These are phyloP conservation scores for Neocatenulostroma microsporum DNA, from an alignment of 2,329 filamentous ascomycete species.

Conservation along the genomic window DNA sequence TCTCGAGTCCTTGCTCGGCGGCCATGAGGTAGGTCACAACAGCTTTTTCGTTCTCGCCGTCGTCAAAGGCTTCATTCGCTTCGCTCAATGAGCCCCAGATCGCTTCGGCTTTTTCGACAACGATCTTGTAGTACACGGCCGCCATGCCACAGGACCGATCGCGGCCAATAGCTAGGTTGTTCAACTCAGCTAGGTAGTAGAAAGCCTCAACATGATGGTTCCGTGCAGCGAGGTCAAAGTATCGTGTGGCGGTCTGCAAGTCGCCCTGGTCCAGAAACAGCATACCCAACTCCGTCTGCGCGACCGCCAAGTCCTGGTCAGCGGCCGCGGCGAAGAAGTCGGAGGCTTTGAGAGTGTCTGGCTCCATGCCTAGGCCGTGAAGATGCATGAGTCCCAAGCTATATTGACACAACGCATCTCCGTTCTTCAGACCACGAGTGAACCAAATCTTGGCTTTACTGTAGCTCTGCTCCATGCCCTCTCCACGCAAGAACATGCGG, in stretches of 20 bases:
- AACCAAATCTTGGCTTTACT: slow-evolving; percentile 75
- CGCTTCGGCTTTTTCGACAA: slow-evolving; percentile 81
- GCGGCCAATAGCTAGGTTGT: slow-evolving; percentile 68
- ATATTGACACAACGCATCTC: slow-evolving; percentile 77
- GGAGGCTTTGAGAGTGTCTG: slow-evolving; percentile 64
- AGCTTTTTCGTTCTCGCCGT: slow-evolving; percentile 70
- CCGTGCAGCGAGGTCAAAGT: slow-evolving; percentile 78
- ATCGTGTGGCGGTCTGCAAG: slow-evolving; percentile 67
- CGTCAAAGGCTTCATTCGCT: slow-evolving; percentile 73
- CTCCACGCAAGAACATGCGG: slow-evolving; percentile 80
- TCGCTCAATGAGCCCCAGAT: slow-evolving; percentile 75
- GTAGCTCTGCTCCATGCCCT: slow-evolving; percentile 73
- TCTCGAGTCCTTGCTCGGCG: slow-evolving; percentile 86
- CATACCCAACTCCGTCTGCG: slow-evolving; percentile 74
- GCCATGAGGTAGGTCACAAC: slow-evolving; percentile 77
- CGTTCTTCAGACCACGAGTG: slow-evolving; percentile 64
- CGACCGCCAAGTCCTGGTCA: slow-evolving; percentile 70
- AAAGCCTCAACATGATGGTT: slow-evolving; percentile 81
- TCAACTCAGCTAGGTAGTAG: slow-evolving; percentile 87
- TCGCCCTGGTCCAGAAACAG: slow-evolving; percentile 87
- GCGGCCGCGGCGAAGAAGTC: slow-evolving; percentile 71
- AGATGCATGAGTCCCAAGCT: slow-evolving; percentile 77
- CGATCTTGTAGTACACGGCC: slow-evolving; percentile 76
- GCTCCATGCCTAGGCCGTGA: slow-evolving; percentile 63
- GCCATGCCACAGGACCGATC: slow-evolving; percentile 72